Percentiles rank a stretch among this genome's conserved stretches.
These are phyloP conservation scores for Spathaspora sp. DNA, from an alignment of 1,139 yeast genomes.

Conservation along the genomic window DNA sequence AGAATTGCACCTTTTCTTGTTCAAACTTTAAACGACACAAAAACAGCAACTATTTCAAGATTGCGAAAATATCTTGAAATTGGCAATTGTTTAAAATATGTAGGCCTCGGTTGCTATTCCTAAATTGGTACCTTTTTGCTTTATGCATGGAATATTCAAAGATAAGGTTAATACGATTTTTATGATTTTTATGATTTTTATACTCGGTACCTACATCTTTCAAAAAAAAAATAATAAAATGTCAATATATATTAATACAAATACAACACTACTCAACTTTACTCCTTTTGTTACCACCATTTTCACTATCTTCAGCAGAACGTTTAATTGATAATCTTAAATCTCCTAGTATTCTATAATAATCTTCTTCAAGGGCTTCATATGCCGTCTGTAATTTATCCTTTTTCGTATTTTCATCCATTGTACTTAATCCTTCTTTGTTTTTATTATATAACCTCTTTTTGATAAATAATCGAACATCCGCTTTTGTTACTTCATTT, in stretches of 20 bases:
- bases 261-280: conserved; percentile 1
- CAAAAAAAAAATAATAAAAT: no score
- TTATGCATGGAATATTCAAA: neutral
- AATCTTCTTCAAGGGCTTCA: conserved; percentile 66
- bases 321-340: conserved; percentile 23
- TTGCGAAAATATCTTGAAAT: neutral
- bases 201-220: no score
- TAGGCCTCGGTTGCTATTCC: neutral
- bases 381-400: conserved; percentile 80
- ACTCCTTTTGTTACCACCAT: neutral
- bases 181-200: no score
- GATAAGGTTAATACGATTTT: neutral
- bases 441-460: conserved; percentile 73
- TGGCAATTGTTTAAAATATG: neutral
- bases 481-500: conserved; percentile 29
- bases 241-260: neutral
- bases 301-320: conserved; percentile 4
- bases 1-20: no score
- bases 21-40: neutral
- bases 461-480: conserved; percentile 64
- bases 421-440: conserved; percentile 67
- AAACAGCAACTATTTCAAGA: neutral
- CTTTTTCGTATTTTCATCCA: conserved; percentile 59
- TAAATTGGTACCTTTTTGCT: neutral
- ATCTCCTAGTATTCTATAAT: conserved; percentile 51